Percentiles rank a stretch among this genome's conserved stretches.
phyloP scores from a whole-genome alignment of 2,329 filamentous ascomycete genomes.

The Epichloe festucae region DNA sequence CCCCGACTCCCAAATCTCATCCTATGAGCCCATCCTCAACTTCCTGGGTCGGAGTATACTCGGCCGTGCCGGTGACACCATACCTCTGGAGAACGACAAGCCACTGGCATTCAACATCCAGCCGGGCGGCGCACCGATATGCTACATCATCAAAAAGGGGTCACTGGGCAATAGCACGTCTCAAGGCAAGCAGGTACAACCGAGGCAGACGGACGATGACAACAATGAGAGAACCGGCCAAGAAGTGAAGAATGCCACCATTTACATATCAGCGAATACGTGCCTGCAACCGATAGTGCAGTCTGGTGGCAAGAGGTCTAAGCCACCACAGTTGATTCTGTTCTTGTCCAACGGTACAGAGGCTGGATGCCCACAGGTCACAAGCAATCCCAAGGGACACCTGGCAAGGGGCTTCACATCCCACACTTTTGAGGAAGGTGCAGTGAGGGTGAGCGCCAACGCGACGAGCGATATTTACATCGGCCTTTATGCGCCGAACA shows the following conservation, averaged over 20 bases:
- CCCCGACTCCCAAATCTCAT: constrained; percentile 10
- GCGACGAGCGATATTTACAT: constrained; percentile 61
- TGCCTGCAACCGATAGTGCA: constrained; percentile 55
- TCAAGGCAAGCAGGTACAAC: constrained; percentile 2
- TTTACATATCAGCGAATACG: constrained; percentile 79
- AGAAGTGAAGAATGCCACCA: constrained; percentile 19
- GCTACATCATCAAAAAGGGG: constrained; percentile 20
- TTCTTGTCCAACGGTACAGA: constrained; percentile 52
- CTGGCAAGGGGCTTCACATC: constrained; percentile 18
- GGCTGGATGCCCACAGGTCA: constrained; percentile 16
- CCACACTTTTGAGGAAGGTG: constrained; percentile 49
- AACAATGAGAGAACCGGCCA: background rate
- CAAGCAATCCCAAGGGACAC: constrained; percentile 11
- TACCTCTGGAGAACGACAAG: constrained; percentile 49
- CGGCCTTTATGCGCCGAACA: constrained; percentile 56
- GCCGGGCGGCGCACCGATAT: constrained; percentile 43
- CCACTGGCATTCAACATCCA: constrained; percentile 45
- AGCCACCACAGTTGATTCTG: constrained; percentile 60
- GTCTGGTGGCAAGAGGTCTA: background rate
- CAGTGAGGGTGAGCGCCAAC: constrained; percentile 49
- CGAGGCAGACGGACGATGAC: background rate
- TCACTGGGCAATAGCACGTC: constrained; percentile 14
- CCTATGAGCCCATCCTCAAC: constrained; percentile 49
- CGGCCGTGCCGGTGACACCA: constrained; percentile 43
- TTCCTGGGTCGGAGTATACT: constrained; percentile 50